Percentiles rank a stretch among this genome's conserved stretches.
These are phyloP conservation scores for Nephelium lappaceum DNA, from an alignment of 345 rosid species.

Conservation along the genomic window DNA sequence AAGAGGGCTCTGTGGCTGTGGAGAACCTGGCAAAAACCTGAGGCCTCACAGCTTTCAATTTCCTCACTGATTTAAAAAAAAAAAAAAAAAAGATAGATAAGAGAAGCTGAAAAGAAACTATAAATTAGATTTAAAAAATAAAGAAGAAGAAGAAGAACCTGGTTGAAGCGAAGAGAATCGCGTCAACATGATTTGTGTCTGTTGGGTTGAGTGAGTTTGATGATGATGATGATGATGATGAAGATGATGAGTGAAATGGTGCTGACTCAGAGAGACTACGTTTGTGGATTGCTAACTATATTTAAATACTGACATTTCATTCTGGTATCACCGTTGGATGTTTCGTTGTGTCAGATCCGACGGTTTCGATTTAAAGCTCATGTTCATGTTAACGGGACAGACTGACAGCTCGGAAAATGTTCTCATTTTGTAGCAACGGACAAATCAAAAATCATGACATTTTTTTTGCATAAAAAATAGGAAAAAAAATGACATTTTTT, in stretches of 20 bases:
- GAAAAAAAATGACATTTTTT: too few relatives aligned
- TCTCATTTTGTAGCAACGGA: too few relatives aligned
- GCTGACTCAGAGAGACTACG: neutral
- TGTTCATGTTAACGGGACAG: too few relatives aligned
- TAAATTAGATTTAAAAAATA: neutral
- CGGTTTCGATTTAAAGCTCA: neutral
- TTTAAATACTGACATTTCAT: neutral
- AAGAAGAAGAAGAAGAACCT: conserved; percentile 24
- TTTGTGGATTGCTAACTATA: neutral
- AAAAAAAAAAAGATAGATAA: neutral
- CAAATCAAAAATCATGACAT: too few relatives aligned
- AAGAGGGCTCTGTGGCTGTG: conserved; percentile 57
- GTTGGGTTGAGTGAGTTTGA: neutral
- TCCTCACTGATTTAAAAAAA: conserved; percentile 42
- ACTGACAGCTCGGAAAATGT: too few relatives aligned
- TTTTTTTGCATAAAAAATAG: too few relatives aligned
- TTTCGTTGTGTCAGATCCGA: neutral
- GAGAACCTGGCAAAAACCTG: conserved; percentile 49
- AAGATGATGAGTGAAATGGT: neutral
- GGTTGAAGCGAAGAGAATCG: conserved; percentile 34
- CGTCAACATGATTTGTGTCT: conserved; percentile 33
- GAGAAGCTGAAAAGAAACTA: neutral
- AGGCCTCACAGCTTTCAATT: conserved; percentile 51
- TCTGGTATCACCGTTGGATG: neutral
- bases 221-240: neutral